phyloP scores from a whole-genome alignment of 371 early-diverging fungal species.

The Phascolomyces articulosus region DNA sequence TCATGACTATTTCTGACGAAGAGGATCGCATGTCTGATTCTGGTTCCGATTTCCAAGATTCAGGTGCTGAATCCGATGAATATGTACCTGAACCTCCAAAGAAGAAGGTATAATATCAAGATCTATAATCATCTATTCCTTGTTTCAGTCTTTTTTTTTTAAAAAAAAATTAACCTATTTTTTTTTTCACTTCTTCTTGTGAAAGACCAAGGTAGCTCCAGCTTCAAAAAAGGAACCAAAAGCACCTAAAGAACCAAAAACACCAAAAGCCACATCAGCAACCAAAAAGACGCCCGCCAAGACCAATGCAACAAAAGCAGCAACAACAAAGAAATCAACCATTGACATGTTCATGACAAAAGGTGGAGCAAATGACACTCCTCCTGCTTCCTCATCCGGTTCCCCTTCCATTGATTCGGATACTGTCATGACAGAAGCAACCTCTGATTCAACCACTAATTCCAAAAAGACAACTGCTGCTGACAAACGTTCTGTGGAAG shows the following conservation, averaged over 20 bases:
- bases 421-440: neutral
- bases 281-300: neutral
- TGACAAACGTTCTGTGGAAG: slow-evolving; percentile 74
- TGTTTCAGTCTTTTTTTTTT: neutral
- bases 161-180: too few species aligned
- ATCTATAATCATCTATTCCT: neutral
- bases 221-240: neutral
- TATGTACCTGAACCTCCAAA: slow-evolving; percentile 1
- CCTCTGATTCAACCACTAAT: neutral
- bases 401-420: neutral
- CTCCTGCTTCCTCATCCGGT: neutral
- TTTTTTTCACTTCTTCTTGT: neutral
- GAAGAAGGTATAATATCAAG: slow-evolving; percentile 2
- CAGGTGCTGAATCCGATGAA: slow-evolving; percentile 12
- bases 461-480: neutral
- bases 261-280: neutral
- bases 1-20: slow-evolving; percentile 18
- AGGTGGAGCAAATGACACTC: too few species aligned
- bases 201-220: neutral
- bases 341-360: neutral
- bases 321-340: neutral
- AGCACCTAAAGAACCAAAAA: neutral
- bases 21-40: slow-evolving; percentile 6
- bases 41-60: slow-evolving; percentile 9
- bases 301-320: neutral